A percentile compares a stretch with the other conserved stretches of the same genome.
Evolutionary conservation across 208 protist species (phyloP).

Genomic region (Zelonia costaricensis): DNA sequence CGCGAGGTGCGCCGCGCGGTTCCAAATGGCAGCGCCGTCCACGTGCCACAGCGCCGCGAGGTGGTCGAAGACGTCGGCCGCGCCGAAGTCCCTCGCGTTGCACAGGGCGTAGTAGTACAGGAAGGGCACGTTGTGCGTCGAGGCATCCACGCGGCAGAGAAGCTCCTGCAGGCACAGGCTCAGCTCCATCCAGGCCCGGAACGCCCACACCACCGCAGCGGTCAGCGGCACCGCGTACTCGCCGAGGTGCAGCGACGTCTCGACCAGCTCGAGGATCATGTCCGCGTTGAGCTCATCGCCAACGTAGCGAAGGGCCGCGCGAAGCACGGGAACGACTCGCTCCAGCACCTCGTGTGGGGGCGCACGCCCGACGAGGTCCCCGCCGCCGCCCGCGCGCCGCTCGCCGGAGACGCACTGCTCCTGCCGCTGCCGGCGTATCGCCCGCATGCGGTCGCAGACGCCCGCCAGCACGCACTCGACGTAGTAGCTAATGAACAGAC

Average conservation of each 20-base stretch:
- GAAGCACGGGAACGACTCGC: conserved; percentile 55
- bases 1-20: conserved; percentile 39
- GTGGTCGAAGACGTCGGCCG: conserved; percentile 53
- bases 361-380: background rate
- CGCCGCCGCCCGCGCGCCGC: background rate
- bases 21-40: conserved; percentile 43
- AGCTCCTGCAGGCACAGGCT: conserved; percentile 52
- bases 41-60: conserved; percentile 68
- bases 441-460: conserved; percentile 62
- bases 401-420: background rate
- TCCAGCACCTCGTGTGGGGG: conserved; percentile 54
- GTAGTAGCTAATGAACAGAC: conserved; percentile 63
- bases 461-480: conserved; percentile 74
- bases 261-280: conserved; percentile 68
- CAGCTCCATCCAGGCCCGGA: conserved; percentile 20
- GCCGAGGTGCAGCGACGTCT: conserved; percentile 52
- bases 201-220: conserved; percentile 21
- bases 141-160: conserved; percentile 49
- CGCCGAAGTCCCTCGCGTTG: conserved; percentile 60
- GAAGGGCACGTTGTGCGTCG: conserved; percentile 68
- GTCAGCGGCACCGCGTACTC: conserved; percentile 23
- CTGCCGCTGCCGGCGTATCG: background rate
- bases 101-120: conserved; percentile 80
- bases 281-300: conserved; percentile 89
- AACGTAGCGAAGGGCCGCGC: conserved; percentile 47